Evolutionary conservation across 2,329 filamentous ascomycete species (phyloP), one percentile per base, ranked within the genome.

Genomic region (Fusarium secorum): DNA sequence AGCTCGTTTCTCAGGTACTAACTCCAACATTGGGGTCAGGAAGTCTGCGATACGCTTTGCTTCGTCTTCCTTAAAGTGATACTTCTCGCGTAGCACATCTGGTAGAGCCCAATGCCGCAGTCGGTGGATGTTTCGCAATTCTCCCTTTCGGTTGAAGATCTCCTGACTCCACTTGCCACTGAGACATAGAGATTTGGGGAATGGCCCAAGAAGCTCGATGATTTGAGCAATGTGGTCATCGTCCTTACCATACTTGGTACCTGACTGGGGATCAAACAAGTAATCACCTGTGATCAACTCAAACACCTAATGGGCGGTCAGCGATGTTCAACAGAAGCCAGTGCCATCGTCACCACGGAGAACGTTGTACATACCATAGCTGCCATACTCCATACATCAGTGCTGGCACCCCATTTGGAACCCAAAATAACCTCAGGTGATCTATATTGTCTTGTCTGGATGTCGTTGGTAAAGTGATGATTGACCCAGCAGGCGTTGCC

Each of bases 141-240:
- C 96, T 75, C 96, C 96, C 81, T 97, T 97, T 73, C 96, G 90
- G 80, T 98, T 98, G 86, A 99, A 99, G 70, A 99, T 99, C 80
- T 98, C 96, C 81, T 98, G 95, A 18, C 92, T 95, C 96, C 96
- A 98, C 82, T 98, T 98, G 55, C 96, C 96, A 3, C 93, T 92
- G 59, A 97, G 88, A 81, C 94, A 98, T 53, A 98, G 87, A 8
- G 93, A 93, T 80, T 97, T 97, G 58, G 96, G 95, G 79, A 98
- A 98, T 2, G 92, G 91, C 13, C 96, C 96, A 22, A 99, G 89
- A 9, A 99, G 87, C 81, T 99, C 96, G 79, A 99, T 98, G 76
- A 99, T 98, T 80, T 99, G 96, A 14, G 96, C 96, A 73, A 99
- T 98, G 83, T 99, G 96, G 79, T 99, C 96, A 83, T 99, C 96